Evolutionary conservation across 2,329 filamentous ascomycete species (phyloP).

Genomic region (Dactylonectria estremocensis): DNA sequence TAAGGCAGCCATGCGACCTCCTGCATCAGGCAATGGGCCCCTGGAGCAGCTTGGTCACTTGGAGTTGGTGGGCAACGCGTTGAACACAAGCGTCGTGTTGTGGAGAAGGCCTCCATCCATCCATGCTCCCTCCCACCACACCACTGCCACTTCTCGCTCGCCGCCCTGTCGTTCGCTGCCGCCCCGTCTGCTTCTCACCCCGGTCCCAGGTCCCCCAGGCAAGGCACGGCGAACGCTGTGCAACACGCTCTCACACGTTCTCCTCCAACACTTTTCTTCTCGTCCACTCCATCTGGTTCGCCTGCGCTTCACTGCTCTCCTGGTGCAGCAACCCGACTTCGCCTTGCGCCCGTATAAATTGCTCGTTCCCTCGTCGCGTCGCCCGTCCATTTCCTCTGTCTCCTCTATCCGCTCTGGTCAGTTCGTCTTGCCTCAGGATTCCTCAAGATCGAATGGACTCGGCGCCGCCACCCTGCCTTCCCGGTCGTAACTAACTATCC

Average conservation of each 20-base stretch:
- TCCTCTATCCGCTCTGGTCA: conserved; percentile 39
- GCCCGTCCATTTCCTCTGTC: conserved; percentile 18
- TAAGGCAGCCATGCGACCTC: conserved; percentile 31
- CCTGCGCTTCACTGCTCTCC: conserved; percentile 37
- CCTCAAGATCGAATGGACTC: conserved; percentile 31
- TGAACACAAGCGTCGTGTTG: conserved; percentile 9
- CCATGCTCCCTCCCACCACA: conserved; percentile 17
- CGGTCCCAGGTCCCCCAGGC: conserved; percentile 38
- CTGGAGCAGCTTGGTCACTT: conserved; percentile 2
- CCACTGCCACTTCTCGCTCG: conserved; percentile 18
- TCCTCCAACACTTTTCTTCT: conserved; percentile 39
- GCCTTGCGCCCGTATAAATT: conserved; percentile 40
- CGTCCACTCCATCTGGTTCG: conserved; percentile 45
- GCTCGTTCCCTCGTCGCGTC: conserved; percentile 23
- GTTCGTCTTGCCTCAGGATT: conserved; percentile 35
- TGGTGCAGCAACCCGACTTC: conserved; percentile 18
- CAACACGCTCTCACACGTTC: conserved; percentile 38
- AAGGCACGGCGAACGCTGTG: conserved; percentile 38
- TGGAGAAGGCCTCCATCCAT: conserved; percentile 30
- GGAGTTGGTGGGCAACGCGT: conserved; percentile 7
- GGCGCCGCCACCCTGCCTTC: conserved; percentile 27
- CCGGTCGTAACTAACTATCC: conserved; percentile 30
- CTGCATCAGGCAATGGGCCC: conserved; percentile 11
- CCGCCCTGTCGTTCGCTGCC: conserved; percentile 39
- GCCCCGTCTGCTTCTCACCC: conserved; percentile 34